Evolutionary conservation across 805 yeast species (phyloP).

Genomic region (Candida silvicultrix): DNA sequence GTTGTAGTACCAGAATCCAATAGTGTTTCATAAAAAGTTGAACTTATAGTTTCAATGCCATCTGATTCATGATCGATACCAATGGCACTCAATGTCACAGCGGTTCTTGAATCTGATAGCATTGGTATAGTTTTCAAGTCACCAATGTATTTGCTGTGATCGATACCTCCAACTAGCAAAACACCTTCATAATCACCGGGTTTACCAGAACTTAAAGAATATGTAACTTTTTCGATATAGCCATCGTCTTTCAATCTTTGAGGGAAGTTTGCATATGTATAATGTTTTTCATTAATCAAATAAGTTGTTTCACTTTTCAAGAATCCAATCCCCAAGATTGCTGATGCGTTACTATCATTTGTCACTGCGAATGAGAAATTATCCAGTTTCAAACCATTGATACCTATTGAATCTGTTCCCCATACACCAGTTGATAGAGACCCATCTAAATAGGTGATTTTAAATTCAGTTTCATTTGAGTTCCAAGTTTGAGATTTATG

Average conservation of each 20-base stretch:
- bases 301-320: constrained; percentile 54
- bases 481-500: constrained; percentile 17
- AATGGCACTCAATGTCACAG: constrained; percentile 37
- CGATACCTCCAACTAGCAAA: constrained; percentile 61
- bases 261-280: constrained; percentile 58
- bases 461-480: constrained; percentile 25
- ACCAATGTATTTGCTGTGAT: constrained; percentile 47
- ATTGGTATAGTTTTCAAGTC: constrained; percentile 38
- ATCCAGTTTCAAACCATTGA: constrained; percentile 41
- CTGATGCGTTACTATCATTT: constrained; percentile 50
- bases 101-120: constrained; percentile 34
- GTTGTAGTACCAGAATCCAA: constrained; percentile 58
- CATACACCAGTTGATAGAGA: constrained; percentile 45
- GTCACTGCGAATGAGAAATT: constrained; percentile 65
- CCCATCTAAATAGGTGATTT: constrained; percentile 41
- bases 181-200: constrained; percentile 34
- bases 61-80: constrained; percentile 40
- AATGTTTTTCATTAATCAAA: constrained; percentile 12
- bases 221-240: constrained; percentile 41
- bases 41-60: constrained; percentile 5
- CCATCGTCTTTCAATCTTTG: constrained; percentile 45
- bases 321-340: constrained; percentile 67
- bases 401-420: constrained; percentile 53
- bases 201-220: constrained; percentile 44
- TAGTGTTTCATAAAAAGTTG: constrained; percentile 27